Percentiles rank a stretch among this genome's conserved stretches.
Evolutionary conservation across 805 yeast species (phyloP).

Genomic region (Cyberlindnera bimundalis): DNA sequence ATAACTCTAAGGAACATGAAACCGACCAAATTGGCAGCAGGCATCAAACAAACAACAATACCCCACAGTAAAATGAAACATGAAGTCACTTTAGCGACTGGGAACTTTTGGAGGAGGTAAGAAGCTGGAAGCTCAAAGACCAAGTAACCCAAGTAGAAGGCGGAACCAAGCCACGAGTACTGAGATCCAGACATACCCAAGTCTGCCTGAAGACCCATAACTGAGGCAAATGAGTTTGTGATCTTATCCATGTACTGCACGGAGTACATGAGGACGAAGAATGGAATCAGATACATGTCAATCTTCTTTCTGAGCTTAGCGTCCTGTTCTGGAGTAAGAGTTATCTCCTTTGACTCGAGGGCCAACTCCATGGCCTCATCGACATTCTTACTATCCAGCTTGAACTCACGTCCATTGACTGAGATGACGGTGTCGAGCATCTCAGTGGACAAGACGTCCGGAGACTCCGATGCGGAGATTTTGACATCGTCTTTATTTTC

Average conservation of each 20-base stretch:
- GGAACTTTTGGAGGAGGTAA: conserved; percentile 49
- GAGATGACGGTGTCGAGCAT: conserved; percentile 13
- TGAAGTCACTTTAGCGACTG: conserved; percentile 50
- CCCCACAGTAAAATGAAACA: conserved; percentile 62
- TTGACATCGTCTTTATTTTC: conserved; percentile 2
- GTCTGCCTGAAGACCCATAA: conserved; percentile 47
- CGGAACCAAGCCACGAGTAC: conserved; percentile 56
- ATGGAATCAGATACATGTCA: conserved; percentile 47
- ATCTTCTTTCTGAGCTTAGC: conserved; percentile 43
- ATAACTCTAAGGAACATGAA: conserved; percentile 46
- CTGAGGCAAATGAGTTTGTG: conserved; percentile 45
- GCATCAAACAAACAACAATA: conserved; percentile 46
- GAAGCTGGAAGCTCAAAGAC: conserved; percentile 50
- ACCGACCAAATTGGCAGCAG: conserved; percentile 40
- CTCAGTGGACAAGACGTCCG: background rate
- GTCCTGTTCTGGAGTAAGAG: conserved; percentile 32
- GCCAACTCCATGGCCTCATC: conserved; percentile 46
- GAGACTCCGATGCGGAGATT: conserved; percentile 3
- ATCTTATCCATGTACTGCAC: conserved; percentile 60
- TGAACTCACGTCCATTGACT: conserved; percentile 16
- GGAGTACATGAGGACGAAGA: conserved; percentile 46
- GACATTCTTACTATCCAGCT: conserved; percentile 24
- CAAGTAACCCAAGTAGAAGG: conserved; percentile 63
- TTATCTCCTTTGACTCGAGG: conserved; percentile 31
- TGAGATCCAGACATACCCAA: conserved; percentile 42